phyloP scores from a whole-genome alignment of 345 rosid genomes.

The Pistacia atlantica region DNA sequence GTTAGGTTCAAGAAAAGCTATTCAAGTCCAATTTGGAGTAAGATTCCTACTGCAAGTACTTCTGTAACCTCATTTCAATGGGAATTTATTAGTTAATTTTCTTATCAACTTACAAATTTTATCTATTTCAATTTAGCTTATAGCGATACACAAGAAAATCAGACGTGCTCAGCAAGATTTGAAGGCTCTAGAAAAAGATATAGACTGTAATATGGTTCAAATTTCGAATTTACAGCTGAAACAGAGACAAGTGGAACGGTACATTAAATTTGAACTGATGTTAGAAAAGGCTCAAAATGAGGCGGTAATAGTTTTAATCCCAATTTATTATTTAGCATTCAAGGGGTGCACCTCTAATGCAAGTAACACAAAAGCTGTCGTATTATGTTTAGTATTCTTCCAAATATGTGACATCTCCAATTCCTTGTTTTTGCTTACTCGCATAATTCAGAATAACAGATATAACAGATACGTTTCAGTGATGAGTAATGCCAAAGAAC shows the following conservation, averaged over 20 bases:
- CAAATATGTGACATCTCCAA: not conserved
- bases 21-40: not conserved
- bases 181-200: not conserved
- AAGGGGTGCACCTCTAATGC: too few species aligned
- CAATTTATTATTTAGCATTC: not conserved
- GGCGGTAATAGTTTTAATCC: not conserved
- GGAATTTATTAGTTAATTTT: not conserved
- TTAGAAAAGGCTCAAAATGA: not conserved
- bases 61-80: not conserved
- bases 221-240: not conserved
- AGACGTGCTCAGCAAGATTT: not conserved
- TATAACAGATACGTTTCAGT: not conserved
- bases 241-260: not conserved
- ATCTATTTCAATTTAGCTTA: not conserved
- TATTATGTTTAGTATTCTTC: too few species aligned
- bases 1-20: not conserved
- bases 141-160: not conserved
- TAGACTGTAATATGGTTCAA: not conserved
- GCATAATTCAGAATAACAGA: not conserved
- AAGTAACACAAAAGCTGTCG: too few species aligned
- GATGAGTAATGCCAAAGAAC: conserved; percentile 54
- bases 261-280: conserved; percentile 3
- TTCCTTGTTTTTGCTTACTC: not conserved
- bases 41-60: not conserved
- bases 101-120: not conserved